These are phyloP conservation scores for Gillenia trifoliata DNA, from an alignment of 306 rosid genomes.

Conservation along the genomic window DNA sequence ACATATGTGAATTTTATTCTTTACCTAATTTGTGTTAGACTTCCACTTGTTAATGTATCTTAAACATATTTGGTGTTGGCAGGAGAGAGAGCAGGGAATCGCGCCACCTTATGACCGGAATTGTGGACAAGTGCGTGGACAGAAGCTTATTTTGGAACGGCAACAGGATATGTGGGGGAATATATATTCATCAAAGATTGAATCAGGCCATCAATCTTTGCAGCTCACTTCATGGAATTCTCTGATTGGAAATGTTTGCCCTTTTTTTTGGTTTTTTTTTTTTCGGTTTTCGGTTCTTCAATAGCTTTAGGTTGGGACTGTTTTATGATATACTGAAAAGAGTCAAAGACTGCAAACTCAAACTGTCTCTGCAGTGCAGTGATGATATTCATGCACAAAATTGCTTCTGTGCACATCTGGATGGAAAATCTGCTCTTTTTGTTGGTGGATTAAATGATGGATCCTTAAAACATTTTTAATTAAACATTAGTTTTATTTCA, in stretches of 20 bases:
- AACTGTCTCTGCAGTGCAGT: conserved; percentile 18
- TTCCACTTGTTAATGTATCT: no score
- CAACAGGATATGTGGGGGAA: neutral
- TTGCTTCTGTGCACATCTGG: conserved; percentile 23
- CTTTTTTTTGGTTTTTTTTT: conserved; percentile 9
- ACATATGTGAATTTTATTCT: neutral
- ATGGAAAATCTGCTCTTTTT: neutral
- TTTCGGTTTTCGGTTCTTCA: conserved; percentile 15
- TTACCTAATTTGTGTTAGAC: neutral
- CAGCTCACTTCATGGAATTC: conserved; percentile 9
- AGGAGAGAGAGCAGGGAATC: conserved; percentile 15
- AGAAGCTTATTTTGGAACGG: neutral
- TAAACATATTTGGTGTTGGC: conserved; percentile 1
- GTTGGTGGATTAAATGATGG: neutral
- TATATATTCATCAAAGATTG: neutral
- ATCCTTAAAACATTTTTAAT: neutral
- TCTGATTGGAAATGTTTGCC: conserved; percentile 24
- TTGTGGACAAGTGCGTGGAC: neutral
- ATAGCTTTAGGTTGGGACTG: neutral
- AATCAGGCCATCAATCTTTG: conserved; percentile 1
- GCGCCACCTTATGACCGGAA: neutral
- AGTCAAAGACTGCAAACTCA: neutral
- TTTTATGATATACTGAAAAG: neutral
- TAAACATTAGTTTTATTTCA: neutral
- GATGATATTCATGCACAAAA: conserved; percentile 26